These are phyloP conservation scores for Staphylotrichum tortipilum DNA, from an alignment of 495 filamentous ascomycete species.

Conservation along the genomic window DNA sequence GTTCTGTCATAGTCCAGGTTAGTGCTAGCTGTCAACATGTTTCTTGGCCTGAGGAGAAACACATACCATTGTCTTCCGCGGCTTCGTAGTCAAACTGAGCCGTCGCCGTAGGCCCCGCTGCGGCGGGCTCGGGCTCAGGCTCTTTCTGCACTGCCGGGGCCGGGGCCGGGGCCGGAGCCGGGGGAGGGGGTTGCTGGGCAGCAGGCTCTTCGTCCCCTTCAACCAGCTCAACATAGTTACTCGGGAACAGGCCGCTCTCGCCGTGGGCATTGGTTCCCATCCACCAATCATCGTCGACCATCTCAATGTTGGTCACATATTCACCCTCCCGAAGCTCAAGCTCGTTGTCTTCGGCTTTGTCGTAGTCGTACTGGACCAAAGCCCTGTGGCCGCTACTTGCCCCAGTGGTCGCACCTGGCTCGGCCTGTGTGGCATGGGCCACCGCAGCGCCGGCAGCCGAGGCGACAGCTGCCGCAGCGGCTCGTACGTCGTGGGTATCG, in stretches of 20 bases:
- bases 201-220: constrained; percentile 40
- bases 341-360: constrained; percentile 95
- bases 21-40: constrained; percentile 1
- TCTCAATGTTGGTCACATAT: constrained; percentile 87
- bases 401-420: constrained; percentile 16
- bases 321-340: constrained; percentile 86
- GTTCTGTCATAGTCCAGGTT: constrained; percentile 35
- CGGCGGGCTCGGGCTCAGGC: constrained; percentile 19
- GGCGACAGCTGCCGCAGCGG: constrained; percentile 49
- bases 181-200: constrained; percentile 19
- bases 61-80: constrained; percentile 79
- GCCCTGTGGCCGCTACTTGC: constrained; percentile 54
- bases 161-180: constrained; percentile 18
- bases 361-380: constrained; percentile 87
- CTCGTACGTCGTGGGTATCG: constrained; percentile 52
- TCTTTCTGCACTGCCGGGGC: constrained; percentile 21
- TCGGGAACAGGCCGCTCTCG: constrained; percentile 84
- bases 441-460: neutral
- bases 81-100: constrained; percentile 96
- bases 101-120: constrained; percentile 56
- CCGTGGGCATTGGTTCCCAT: constrained; percentile 75
- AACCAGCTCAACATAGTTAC: constrained; percentile 88
- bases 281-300: constrained; percentile 98
- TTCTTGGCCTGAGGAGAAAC: neutral
- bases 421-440: constrained; percentile 19